Percentiles rank a stretch among this genome's conserved stretches.
Conservation (phyloP, 371 early-diverging fungal genomes). For the Mortierella sp. region DNA sequence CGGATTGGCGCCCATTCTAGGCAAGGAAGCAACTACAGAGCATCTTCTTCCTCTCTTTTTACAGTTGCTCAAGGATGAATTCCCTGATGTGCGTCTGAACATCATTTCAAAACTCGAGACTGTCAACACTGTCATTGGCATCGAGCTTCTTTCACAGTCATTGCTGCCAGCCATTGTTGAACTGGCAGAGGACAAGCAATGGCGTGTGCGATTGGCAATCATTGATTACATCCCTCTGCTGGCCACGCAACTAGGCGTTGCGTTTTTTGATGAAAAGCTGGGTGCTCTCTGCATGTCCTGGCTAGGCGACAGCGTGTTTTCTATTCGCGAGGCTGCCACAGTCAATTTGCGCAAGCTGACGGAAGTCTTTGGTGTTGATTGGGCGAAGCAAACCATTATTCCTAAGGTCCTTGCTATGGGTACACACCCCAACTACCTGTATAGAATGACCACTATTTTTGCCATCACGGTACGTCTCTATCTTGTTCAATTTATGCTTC, state of each 20-base stretch:
- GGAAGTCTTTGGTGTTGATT: conserved; percentile 97
- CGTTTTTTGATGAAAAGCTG: conserved; percentile 97
- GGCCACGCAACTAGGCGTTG: conserved; percentile 93
- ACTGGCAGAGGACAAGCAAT: conserved; percentile 98
- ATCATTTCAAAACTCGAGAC: conserved; percentile 97
- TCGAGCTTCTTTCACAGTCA: conserved; percentile 96
- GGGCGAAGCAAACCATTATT: conserved; percentile 94
- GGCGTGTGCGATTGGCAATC: conserved; percentile 98
- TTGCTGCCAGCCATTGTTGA: conserved; percentile 98
- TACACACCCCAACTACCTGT: conserved; percentile 91
- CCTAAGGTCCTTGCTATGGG: conserved; percentile 95
- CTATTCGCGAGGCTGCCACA: conserved; percentile 98
- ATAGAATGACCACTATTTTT: conserved; percentile 97
- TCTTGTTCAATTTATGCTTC: not conserved
- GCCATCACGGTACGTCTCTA: conserved; percentile 85
- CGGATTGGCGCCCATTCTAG: conserved; percentile 94
- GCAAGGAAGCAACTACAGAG: conserved; percentile 95
- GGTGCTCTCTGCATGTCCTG: conserved; percentile 95
- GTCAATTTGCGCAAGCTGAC: conserved; percentile 91
- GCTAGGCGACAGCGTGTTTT: conserved; percentile 95
- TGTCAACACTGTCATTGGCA: conserved; percentile 96
- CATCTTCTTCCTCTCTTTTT: conserved; percentile 94
- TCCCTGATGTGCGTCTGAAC: conserved; percentile 97
- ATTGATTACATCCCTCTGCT: conserved; percentile 98
- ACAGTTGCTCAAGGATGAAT: conserved; percentile 95